phyloP scores from a whole-genome alignment of 2,329 filamentous ascomycete genomes.

The Cladosporium sp. region DNA sequence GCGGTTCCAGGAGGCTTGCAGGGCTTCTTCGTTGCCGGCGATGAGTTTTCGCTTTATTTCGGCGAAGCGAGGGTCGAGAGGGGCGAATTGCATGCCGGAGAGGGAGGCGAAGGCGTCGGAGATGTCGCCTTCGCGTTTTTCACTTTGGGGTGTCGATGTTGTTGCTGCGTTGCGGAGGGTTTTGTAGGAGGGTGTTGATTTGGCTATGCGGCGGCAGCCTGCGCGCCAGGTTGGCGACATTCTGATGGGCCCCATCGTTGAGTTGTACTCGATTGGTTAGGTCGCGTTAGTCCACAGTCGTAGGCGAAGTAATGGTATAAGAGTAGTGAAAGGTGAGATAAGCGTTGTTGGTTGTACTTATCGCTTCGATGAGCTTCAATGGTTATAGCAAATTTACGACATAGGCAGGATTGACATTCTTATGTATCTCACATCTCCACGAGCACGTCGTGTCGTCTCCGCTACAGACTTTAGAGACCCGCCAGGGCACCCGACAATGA shows the following conservation, averaged over 20 bases:
- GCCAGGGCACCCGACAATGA: constrained; percentile 1
- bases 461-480: neutral
- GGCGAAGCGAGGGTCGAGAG: constrained; percentile 43
- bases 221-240: constrained; percentile 5
- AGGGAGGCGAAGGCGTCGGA: constrained; percentile 48
- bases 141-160: constrained; percentile 24
- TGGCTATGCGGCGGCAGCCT: constrained; percentile 2
- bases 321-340: neutral
- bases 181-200: neutral
- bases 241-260: neutral
- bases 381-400: neutral
- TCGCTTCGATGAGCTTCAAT: neutral
- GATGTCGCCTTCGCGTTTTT: constrained; percentile 46
- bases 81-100: constrained; percentile 42
- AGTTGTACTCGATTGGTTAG: neutral
- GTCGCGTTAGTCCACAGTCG: too few relatives aligned
- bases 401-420: neutral
- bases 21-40: constrained; percentile 42
- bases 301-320: too few relatives aligned
- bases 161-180: constrained; percentile 17
- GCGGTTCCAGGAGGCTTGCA: constrained; percentile 44
- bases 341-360: neutral
- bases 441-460: constrained; percentile 1
- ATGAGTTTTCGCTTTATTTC: constrained; percentile 42
- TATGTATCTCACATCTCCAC: neutral